Evolutionary conservation across 768 basidiomycete genomes (phyloP).

Genomic region (Lactarius sp.): DNA sequence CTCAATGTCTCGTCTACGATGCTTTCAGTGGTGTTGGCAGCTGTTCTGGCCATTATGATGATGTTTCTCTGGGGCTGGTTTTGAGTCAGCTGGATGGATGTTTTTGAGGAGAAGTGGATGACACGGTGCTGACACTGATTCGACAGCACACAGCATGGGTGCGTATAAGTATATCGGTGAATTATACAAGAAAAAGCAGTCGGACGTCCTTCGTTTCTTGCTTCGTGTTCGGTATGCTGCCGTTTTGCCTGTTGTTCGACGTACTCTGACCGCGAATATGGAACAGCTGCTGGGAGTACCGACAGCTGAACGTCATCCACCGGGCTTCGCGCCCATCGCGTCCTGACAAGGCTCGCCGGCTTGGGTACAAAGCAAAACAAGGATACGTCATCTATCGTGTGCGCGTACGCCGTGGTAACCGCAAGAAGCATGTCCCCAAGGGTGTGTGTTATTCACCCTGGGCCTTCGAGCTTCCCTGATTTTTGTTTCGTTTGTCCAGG

Average conservation of each 20-base stretch:
- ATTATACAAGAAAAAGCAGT: slow-evolving; percentile 98
- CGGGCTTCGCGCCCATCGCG: slow-evolving; percentile 96
- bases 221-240: slow-evolving; percentile 82
- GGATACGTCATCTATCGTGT: slow-evolving; percentile 98
- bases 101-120: slow-evolving; percentile 11
- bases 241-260: neutral
- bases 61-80: slow-evolving; percentile 5
- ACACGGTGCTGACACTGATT: slow-evolving; percentile 24
- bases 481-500: slow-evolving; percentile 39
- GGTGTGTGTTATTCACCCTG: slow-evolving; percentile 44
- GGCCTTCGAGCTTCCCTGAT: neutral
- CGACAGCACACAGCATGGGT: slow-evolving; percentile 64
- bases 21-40: neutral
- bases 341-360: slow-evolving; percentile 97
- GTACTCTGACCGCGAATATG: slow-evolving; percentile 12
- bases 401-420: slow-evolving; percentile 95
- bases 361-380: slow-evolving; percentile 99
- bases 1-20: slow-evolving; percentile 4
- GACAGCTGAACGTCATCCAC: slow-evolving; percentile 97
- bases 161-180: slow-evolving; percentile 97
- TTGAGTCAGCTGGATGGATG: slow-evolving; percentile 32
- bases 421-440: slow-evolving; percentile 98
- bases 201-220: slow-evolving; percentile 95
- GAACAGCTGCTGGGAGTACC: slow-evolving; percentile 93
- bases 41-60: neutral